Evolutionary conservation across 352 stramenopile genomes (phyloP), one percentile per base, ranked within the genome.

Genomic region (Thraustotheca clavata): DNA sequence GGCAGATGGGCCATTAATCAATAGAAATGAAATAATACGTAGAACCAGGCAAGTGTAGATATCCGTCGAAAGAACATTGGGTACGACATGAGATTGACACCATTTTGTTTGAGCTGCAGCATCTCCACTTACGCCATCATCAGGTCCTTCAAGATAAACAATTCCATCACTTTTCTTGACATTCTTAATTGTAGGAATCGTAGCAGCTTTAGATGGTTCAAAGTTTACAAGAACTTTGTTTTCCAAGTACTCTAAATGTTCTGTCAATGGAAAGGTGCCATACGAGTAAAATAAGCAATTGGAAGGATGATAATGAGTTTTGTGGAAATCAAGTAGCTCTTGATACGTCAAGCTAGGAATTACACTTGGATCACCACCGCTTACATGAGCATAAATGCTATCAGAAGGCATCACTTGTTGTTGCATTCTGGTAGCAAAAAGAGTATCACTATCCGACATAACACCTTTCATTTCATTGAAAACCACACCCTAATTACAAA

Each of bases 401-500:
- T 89, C 77, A 73, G 96, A 72, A 90, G 86, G 86, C 68, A 99
- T 96, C 31, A 99, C 76, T 39, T 80, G 83, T 60, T 92, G 77
- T 73, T 98, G 94, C 41, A 96, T 74, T 49, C 85, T 88, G 33
- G 90, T 91, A 31, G 78, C 82, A 46, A 98, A 87, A 16, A 98
- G 73, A 36, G 91, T 97, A 73, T 98, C 94, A 49, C 92, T 91
- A 62, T 91, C 94, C 14, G 91, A 98, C 63, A 99, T 94, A 4
- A 98, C 93, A 46, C 97, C 96, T 73, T 99, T 99, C 97, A 99
- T 99, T 78, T 99, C 96, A 70, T 99, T 99, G 72, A 97, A 98
- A n/a, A 99, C 96, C n/a, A 99, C 96, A 43, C 96, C 96, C 62
- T 59, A 68, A 60, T n/a, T 59, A 24, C 11, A 6, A 33, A 5